Base-by-base conservation (phyloP, 2,329 filamentous ascomycete genomes). In the Clarireedia homoeocarpa region DNA sequence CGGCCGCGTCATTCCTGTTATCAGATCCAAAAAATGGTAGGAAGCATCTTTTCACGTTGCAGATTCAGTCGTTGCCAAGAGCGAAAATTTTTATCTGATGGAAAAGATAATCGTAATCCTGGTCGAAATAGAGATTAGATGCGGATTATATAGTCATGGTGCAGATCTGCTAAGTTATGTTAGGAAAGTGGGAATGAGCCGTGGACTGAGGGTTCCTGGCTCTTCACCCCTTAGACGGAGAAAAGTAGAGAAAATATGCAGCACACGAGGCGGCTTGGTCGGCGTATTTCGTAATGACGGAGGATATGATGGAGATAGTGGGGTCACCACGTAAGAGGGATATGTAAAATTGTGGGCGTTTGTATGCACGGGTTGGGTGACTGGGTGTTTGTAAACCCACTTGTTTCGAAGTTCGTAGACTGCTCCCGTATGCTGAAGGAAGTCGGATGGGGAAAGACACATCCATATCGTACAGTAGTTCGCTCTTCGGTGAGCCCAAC, bases 71-170 rank as follows among this genome's bases (percentile, higher is more conserved):
- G 51, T n/a, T 14, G 15, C 47, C 24, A 55, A 23, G 20, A 26
- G 36, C 39, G 52, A 50, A 54, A 54, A 42, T 36, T 49, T 54
- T 54, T 54, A 50, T 55, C 52, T 42, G 52, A 55, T 55, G 52
- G 26, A 50, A 54, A 36, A 55, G 45, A 55, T 55, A 55, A 55
- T 55, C 52, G 26, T 50, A 42, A 55, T 55, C 45, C 52, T 34
- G 49, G 52, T 20, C 20, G 14, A 23, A 15, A 27, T 24, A 23
- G 45, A 17, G 10, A 9, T 34, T 26, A 15, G 23, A 51, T 44
- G 49, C 38, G 30, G 27, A 15, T 48, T 39, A 9, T 40, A 34
- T 24, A 20, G 14, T 44, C 36, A 54, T 30, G 20, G 3, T 55
- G 36, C 46, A 34, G 45, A 50, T 27, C 42, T 54, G 23, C 51